Base-by-base conservation (phyloP, 2,329 filamentous ascomycete species). In the Fusarium ambrosium region DNA sequence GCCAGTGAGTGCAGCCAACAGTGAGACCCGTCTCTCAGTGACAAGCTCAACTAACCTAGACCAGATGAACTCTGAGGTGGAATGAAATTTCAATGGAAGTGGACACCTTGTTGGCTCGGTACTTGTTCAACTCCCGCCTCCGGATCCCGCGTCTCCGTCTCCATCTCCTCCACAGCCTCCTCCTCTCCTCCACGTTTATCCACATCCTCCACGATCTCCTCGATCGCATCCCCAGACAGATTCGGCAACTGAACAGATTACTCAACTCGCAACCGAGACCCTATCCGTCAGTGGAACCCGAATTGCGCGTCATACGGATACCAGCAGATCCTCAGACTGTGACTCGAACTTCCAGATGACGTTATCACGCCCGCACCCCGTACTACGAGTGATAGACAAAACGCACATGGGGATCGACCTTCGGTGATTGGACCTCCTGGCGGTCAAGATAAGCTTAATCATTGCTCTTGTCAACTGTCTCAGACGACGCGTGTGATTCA, bases 361-460 rank as follows among this genome's bases (percentile, higher is more conserved):
- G 56, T 60, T 37, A 58, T 36, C 32, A 58, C 32, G 32, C 32
- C 55, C 32, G n/a, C 55, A 37, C 9, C 9, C 6, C 8, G 34
- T 58, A 18, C 32, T 58, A 37, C 32, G 4, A 24, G 20, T 2
- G 14, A 41, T 59, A 37, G 32, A 59, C 36, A 24, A 24, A 39
- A 34, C 34, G 32, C 34, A 59, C 34, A 55, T 55, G 34, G 36
- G 14, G 55, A 39, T 58, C 32, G 20, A 36, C 55, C 45, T 16
- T 36, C 53, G 29, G 16, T 39, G 56, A 60, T 60, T 60, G 56
- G 56, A 29, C 41, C 36, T 39, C 32, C 53, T 36, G 65, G 51
- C 22, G 60, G 58, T 48, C 58, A n/a, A 72, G 71, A 74, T 74
- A 74, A 74, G 72, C 60, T 74, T 74, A 66, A 74, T 64, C 71